Conservation (phyloP, 192 early-diverging fungal genomes). For the Coemansia sp. region DNA sequence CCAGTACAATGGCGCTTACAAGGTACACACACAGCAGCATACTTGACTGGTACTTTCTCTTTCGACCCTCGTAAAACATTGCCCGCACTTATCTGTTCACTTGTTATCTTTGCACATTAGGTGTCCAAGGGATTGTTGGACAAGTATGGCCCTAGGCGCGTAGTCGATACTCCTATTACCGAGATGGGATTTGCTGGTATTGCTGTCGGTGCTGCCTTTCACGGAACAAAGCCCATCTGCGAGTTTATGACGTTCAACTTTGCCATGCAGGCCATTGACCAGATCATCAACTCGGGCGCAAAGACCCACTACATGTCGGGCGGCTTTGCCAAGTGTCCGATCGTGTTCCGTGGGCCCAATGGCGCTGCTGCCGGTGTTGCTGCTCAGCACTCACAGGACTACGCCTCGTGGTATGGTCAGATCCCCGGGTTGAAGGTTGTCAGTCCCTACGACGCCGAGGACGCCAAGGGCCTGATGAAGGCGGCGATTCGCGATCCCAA, state of each 20-base stretch:
- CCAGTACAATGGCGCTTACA: slow-evolving; percentile 99
- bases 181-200: slow-evolving; percentile 98
- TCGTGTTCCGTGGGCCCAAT: slow-evolving; percentile 99
- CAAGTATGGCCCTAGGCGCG: slow-evolving; percentile 96
- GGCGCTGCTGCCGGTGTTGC: slow-evolving; percentile 96
- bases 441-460: slow-evolving; percentile 94
- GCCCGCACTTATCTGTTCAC: not conserved
- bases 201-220: slow-evolving; percentile 92
- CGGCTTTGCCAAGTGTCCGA: slow-evolving; percentile 83
- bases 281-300: slow-evolving; percentile 98
- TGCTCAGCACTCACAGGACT: slow-evolving; percentile 99
- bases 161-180: slow-evolving; percentile 98
- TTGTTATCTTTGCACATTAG: slow-evolving; percentile 55
- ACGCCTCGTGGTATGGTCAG: slow-evolving; percentile 97
- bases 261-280: slow-evolving; percentile 99
- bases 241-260: slow-evolving; percentile 99
- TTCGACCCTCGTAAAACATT: not conserved
- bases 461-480: slow-evolving; percentile 97
- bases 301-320: slow-evolving; percentile 99
- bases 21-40: slow-evolving; percentile 62
- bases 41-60: not conserved
- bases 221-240: slow-evolving; percentile 95
- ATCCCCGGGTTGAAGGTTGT: slow-evolving; percentile 98
- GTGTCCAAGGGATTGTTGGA: slow-evolving; percentile 96
- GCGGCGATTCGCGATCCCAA: slow-evolving; percentile 98